Evolutionary conservation across 1,284 basidiomycete species (phyloP).

Genomic region (Trametes versicolor): DNA sequence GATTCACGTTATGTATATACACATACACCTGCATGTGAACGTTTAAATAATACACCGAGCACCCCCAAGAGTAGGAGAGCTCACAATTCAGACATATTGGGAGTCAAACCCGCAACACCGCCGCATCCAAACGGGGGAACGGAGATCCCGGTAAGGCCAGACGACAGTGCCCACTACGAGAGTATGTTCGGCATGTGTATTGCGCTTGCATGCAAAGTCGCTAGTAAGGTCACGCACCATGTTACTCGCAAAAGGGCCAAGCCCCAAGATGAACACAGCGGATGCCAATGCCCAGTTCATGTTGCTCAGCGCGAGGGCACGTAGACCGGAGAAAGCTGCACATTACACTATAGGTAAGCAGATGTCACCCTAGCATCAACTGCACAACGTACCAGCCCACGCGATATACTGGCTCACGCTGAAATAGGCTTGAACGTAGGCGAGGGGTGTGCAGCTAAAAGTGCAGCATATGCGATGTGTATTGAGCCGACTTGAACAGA

Average conservation of each 20-base stretch:
- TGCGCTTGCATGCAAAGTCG: background rate
- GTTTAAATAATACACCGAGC: too few relatives aligned
- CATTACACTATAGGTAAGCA: background rate
- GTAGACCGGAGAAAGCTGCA: conserved; percentile 2
- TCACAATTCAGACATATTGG: too few relatives aligned
- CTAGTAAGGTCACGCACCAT: background rate
- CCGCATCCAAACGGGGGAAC: background rate
- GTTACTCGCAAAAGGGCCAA: background rate
- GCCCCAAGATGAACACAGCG: background rate
- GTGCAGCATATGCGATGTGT: too few relatives aligned
- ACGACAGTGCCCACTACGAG: background rate
- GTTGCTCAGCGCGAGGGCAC: background rate
- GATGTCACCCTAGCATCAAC: background rate
- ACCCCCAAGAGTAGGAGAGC: too few relatives aligned
- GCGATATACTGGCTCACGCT: background rate
- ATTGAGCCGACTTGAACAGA: too few relatives aligned
- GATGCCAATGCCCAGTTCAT: background rate
- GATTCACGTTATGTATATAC: too few relatives aligned
- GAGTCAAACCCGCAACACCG: background rate
- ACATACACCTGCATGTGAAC: too few relatives aligned
- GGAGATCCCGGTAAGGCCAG: background rate
- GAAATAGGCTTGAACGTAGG: too few relatives aligned
- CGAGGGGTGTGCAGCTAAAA: too few relatives aligned
- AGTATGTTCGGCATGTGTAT: background rate
- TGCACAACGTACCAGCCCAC: conserved; percentile 2